Conservation (phyloP, 2,329 filamentous ascomycete genomes). For the Alternaria metachromatica region DNA sequence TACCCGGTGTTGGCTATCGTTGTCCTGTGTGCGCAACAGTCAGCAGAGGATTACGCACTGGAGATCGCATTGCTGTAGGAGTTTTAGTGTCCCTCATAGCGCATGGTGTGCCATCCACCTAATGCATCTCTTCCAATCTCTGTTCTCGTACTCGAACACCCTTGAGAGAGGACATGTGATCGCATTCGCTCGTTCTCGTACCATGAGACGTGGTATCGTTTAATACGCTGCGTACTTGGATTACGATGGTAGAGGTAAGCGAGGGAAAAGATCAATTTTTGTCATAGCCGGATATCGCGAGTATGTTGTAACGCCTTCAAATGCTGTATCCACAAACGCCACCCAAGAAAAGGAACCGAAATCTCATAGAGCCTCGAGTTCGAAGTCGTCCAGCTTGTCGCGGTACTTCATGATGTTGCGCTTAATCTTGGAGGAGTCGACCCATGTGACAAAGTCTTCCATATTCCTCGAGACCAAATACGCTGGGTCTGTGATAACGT, state of each 20-base stretch:
- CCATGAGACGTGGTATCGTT: no score
- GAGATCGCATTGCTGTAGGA: not conserved
- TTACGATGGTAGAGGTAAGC: not conserved
- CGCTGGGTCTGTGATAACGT: slow-evolving; percentile 87
- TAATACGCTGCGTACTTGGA: not conserved
- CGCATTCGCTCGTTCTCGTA: not conserved
- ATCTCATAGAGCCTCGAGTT: slow-evolving; percentile 60
- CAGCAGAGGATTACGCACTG: not conserved
- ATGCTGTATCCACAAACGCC: slow-evolving; percentile 34
- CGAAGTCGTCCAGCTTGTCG: slow-evolving; percentile 95
- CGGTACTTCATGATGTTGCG: slow-evolving; percentile 93
- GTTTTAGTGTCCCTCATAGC: not conserved
- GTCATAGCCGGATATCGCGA: slow-evolving; percentile 16
- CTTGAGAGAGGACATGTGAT: not conserved
- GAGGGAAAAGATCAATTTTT: not conserved
- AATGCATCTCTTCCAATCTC: not conserved
- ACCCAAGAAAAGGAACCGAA: not conserved
- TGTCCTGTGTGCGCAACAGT: not conserved
- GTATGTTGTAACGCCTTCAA: slow-evolving; percentile 19
- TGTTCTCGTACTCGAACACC: not conserved
- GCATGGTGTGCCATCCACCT: not conserved
- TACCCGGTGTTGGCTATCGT: slow-evolving; percentile 3
- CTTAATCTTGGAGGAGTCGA: slow-evolving; percentile 96
- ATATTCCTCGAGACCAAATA: slow-evolving; percentile 87
- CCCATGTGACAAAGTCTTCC: slow-evolving; percentile 97